Evolutionary conservation across 2,329 filamentous ascomycete genomes (phyloP).

Genomic region (Aspergillus vadensis): DNA sequence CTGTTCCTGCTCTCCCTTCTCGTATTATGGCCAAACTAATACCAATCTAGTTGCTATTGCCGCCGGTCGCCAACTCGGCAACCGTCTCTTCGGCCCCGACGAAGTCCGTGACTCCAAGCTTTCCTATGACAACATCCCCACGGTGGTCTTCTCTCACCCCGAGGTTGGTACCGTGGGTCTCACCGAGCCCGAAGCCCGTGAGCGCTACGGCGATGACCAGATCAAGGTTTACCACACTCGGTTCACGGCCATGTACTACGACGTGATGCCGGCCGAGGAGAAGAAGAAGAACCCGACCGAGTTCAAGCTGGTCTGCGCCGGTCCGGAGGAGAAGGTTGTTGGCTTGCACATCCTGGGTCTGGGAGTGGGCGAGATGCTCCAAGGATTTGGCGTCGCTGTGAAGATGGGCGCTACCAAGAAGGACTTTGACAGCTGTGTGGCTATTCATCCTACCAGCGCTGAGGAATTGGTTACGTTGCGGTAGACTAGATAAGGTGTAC

Average conservation of each 20-base stretch:
- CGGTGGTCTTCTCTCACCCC: conserved; percentile 56
- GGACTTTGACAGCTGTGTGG: conserved; percentile 73
- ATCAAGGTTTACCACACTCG: conserved; percentile 54
- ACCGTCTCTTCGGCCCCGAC: conserved; percentile 52
- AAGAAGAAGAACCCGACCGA: conserved; percentile 53
- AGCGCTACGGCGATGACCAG: conserved; percentile 52
- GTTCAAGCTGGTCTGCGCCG: conserved; percentile 54
- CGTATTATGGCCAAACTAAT: conserved; percentile 1
- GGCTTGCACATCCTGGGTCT: conserved; percentile 54
- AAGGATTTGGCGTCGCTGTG: conserved; percentile 74
- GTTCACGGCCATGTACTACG: conserved; percentile 54
- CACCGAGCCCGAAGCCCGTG: conserved; percentile 52
- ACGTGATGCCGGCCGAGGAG: conserved; percentile 50
- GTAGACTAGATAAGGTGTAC: conserved; percentile 39
- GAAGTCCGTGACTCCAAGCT: conserved; percentile 48
- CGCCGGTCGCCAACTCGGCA: conserved; percentile 53
- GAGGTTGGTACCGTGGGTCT: conserved; percentile 53
- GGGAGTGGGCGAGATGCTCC: conserved; percentile 65
- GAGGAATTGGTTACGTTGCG: conserved; percentile 68
- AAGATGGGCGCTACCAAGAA: conserved; percentile 81
- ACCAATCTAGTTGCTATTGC: conserved; percentile 50
- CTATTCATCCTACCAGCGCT: conserved; percentile 75
- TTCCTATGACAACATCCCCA: conserved; percentile 54
- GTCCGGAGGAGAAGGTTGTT: conserved; percentile 53
- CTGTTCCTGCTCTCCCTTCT: background rate